Conservation (phyloP, 2,329 filamentous ascomycete genomes). For the Neofusicoccum kwambonambiense region DNA sequence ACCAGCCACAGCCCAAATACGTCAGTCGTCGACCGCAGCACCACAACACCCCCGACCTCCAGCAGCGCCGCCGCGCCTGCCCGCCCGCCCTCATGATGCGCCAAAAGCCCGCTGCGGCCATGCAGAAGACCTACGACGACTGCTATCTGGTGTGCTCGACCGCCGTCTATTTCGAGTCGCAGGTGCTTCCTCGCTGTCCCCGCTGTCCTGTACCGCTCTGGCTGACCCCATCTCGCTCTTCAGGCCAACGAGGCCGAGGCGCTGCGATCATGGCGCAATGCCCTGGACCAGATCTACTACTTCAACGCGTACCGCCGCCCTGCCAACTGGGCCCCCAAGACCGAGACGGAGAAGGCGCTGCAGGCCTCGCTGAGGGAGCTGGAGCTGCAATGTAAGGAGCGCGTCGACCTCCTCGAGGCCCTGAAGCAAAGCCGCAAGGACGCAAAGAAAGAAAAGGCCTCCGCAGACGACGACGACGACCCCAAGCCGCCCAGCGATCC, state of each 20-base stretch:
- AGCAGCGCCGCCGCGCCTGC: background rate
- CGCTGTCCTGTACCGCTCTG: background rate
- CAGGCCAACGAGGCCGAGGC: constrained; percentile 91
- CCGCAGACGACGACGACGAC: background rate
- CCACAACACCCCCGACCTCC: background rate
- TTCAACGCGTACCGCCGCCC: constrained; percentile 76
- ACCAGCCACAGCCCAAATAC: constrained; percentile 6
- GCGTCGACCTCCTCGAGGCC: constrained; percentile 83
- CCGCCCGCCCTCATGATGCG: constrained; percentile 47
- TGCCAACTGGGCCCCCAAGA: constrained; percentile 66
- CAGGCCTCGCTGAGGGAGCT: constrained; percentile 78
- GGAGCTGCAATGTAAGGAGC: constrained; percentile 89
- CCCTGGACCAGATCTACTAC: constrained; percentile 84
- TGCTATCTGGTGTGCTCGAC: constrained; percentile 93
- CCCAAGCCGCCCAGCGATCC: background rate
- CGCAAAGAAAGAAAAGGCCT: constrained; percentile 39
- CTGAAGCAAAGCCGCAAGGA: constrained; percentile 66
- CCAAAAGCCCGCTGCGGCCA: constrained; percentile 64
- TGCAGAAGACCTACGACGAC: constrained; percentile 98
- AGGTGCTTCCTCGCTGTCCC: constrained; percentile 55
- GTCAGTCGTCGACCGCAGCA: constrained; percentile 12
- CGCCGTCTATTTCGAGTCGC: constrained; percentile 91
- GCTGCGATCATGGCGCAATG: constrained; percentile 82
- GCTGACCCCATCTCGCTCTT: background rate
- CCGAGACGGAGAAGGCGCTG: constrained; percentile 80